Evolutionary conservation across 371 early-diverging fungal genomes (phyloP), one percentile per base, ranked within the genome.

Genomic region (Lichtheimia ramosa): DNA sequence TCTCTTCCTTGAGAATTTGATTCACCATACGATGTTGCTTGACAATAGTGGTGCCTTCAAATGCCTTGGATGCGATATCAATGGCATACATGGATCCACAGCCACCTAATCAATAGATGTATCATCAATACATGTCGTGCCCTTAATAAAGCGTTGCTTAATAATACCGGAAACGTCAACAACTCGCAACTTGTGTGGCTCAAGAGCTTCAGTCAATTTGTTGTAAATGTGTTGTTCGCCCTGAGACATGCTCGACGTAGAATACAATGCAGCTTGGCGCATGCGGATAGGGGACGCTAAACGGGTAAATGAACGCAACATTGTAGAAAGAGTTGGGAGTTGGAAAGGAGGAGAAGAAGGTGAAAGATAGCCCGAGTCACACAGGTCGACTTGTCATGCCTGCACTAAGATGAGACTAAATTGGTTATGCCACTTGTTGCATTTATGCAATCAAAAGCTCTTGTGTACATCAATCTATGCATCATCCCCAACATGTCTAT

Each of bases 41-140:
- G 43, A 96, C 89, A 65, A 90, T 81, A 13, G 69, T 73, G 46
- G 86, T 65, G 15, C 90, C 91, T 68, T 87, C 83, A 77, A 96
- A 96, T 51, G 79, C 66, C 15, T 82, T 74, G 48, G 92, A 84
- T 25, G 89, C 86, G 65, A 96, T 89, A 63, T 92, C 89, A 51
- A 96, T 89, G 23, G 88, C 89, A 64, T 94, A 96, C 95, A 95
- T 95, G 39, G 93, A 90, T 21, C 97, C 97, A 70, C 97, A 96
- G 21, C 97, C 97, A 51, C 95, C 92, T 88, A 48, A 15, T 23
- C 34, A 43, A 21, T 14, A 43, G 8, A 14, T 13, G n/a, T 13
- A 56, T 51, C 10, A 34, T 34, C 10, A 34, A 34, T 34, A 34
- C 10, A 2, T 1, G 10, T 34, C 34, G 27, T 34, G 34, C 8